Evolutionary conservation across 169 alveolate species (phyloP).

Genomic region (Perkinsus marinus): DNA sequence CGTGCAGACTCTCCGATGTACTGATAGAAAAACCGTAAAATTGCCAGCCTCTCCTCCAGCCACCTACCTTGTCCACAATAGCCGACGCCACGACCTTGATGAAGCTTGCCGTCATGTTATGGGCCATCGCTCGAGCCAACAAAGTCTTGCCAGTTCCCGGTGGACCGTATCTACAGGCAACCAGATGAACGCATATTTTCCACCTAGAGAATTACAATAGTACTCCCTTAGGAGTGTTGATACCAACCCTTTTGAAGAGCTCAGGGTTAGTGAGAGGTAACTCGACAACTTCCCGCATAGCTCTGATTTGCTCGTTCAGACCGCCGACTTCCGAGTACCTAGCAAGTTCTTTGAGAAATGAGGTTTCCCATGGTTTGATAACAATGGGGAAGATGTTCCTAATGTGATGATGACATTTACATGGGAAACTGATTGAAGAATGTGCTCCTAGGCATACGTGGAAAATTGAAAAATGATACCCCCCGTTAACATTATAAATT

Average conservation of each 20-base stretch:
- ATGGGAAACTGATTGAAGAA: no score
- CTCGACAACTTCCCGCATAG: constrained; percentile 94
- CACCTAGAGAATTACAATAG: neutral
- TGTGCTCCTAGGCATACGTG: no score
- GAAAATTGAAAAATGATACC: no score
- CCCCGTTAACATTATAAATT: no score
- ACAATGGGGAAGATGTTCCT: no score
- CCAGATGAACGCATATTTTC: neutral
- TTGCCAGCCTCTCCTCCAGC: neutral
- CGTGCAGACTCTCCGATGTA: constrained; percentile 99
- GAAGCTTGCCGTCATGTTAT: constrained; percentile 91
- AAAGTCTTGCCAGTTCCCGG: constrained; percentile 99
- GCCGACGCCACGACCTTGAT: constrained; percentile 93
- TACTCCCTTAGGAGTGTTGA: constrained; percentile 95
- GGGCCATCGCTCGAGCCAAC: constrained; percentile 97
- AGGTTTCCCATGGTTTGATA: no score
- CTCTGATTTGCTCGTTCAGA: constrained; percentile 87
- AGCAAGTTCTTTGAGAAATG: no score
- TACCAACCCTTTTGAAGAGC: constrained; percentile 91
- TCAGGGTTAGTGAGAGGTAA: constrained; percentile 96
- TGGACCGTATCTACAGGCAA: constrained; percentile 80
- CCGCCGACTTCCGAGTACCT: constrained; percentile 84
- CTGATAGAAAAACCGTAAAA: neutral
- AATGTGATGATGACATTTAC: no score
- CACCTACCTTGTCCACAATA: constrained; percentile 85